Conservation (phyloP, 78 protist genomes). For the Mantamonas sphyraenae region DNA sequence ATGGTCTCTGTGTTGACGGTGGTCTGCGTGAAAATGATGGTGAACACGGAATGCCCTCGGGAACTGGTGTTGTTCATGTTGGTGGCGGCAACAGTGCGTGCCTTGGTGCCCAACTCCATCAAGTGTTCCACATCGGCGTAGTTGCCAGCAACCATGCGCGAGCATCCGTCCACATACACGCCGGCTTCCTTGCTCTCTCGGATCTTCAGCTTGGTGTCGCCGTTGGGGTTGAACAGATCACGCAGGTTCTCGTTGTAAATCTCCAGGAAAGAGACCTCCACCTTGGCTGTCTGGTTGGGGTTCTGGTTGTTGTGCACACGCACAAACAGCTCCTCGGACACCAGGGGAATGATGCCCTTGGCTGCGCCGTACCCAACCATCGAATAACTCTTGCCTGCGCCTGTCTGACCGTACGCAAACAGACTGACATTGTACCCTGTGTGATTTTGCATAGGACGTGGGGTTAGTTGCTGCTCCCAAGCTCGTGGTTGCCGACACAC, state of each 20-base stretch:
- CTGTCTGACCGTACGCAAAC: constrained; percentile 76
- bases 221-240: constrained; percentile 32
- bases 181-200: background rate
- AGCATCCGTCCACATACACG: constrained; percentile 2
- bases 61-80: constrained; percentile 55
- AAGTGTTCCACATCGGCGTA: constrained; percentile 15
- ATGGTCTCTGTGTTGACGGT: background rate
- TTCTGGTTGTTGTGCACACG: constrained; percentile 2
- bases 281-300: background rate
- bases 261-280: constrained; percentile 23
- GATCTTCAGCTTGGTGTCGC: too few species aligned
- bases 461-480: background rate
- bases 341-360: constrained; percentile 49
- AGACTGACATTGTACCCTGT: constrained; percentile 44
- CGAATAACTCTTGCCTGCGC: constrained; percentile 40
- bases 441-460: background rate
- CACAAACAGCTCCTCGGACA: constrained; percentile 34
- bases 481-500: too few species aligned
- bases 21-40: constrained; percentile 21
- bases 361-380: constrained; percentile 22
- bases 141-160: constrained; percentile 15
- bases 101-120: constrained; percentile 32
- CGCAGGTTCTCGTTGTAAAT: constrained; percentile 64
- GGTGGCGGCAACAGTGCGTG: constrained; percentile 60
- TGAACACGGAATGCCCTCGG: constrained; percentile 62